Evolutionary conservation across 495 filamentous ascomycete species (phyloP).

Genomic region (Halenospora varia): DNA sequence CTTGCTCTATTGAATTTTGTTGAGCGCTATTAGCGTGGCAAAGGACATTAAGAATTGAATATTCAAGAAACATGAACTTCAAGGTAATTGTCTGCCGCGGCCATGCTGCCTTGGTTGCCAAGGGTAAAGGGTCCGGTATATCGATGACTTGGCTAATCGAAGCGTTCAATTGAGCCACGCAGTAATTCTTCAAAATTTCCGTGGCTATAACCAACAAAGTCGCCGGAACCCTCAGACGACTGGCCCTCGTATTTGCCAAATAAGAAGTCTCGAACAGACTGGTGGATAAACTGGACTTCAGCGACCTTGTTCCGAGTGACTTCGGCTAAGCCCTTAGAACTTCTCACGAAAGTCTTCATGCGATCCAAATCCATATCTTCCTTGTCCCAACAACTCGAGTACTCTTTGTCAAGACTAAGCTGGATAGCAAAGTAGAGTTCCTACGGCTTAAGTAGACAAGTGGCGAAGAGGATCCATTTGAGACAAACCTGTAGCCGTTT

Average conservation of each 20-base stretch:
- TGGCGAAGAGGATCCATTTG: slow-evolving; percentile 36
- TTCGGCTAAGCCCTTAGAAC: slow-evolving; percentile 33
- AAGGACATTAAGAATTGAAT: slow-evolving; percentile 39
- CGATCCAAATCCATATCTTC: slow-evolving; percentile 23
- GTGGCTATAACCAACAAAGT: slow-evolving; percentile 29
- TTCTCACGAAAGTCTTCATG: slow-evolving; percentile 28
- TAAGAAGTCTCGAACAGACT: slow-evolving; percentile 38
- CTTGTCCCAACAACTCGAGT: slow-evolving; percentile 17
- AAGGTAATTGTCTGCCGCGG: slow-evolving; percentile 20
- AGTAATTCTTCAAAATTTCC: slow-evolving; percentile 35
- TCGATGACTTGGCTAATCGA: slow-evolving; percentile 18
- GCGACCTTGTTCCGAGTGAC: slow-evolving; percentile 15
- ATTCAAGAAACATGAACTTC: slow-evolving; percentile 41
- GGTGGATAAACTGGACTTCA: slow-evolving; percentile 38
- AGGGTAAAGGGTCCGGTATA: slow-evolving; percentile 23
- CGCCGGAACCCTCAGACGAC: slow-evolving; percentile 19
- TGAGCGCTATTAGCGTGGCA: slow-evolving; percentile 36
- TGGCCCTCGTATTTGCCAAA: slow-evolving; percentile 16
- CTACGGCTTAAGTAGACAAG: slow-evolving; percentile 25
- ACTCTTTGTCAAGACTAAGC: slow-evolving; percentile 10
- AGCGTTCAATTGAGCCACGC: slow-evolving; percentile 23
- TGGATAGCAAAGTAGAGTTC: slow-evolving; percentile 36
- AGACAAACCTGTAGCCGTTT: slow-evolving; percentile 26
- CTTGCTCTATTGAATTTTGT: slow-evolving; percentile 36
- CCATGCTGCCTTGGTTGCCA: slow-evolving; percentile 18